Conservation (phyloP, 495 filamentous ascomycete species). For the Hyaloscypha variabilis region DNA sequence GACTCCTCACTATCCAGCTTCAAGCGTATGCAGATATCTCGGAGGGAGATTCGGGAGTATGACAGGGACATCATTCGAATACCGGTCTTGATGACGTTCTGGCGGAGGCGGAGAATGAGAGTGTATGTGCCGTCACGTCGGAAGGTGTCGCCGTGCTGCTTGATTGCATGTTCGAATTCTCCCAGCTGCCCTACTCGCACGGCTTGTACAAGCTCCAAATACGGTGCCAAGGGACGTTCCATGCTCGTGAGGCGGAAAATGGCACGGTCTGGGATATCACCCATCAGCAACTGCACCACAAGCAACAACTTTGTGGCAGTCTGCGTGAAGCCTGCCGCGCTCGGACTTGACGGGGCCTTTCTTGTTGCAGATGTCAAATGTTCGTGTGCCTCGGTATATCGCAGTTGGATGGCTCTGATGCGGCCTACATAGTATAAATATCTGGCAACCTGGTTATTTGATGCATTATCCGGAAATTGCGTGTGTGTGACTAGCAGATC, state of each 20-base stretch:
- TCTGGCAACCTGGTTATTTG: slow-evolving; percentile 96
- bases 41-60: slow-evolving; percentile 95
- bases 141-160: slow-evolving; percentile 80
- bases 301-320: slow-evolving; percentile 91
- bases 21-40: slow-evolving; percentile 95
- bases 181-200: slow-evolving; percentile 94
- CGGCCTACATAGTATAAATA: slow-evolving; percentile 96
- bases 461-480: slow-evolving; percentile 87
- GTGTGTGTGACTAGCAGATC: slow-evolving; percentile 95
- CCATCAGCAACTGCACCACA: slow-evolving; percentile 97
- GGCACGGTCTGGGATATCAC: slow-evolving; percentile 93
- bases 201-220: slow-evolving; percentile 89
- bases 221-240: slow-evolving; percentile 85
- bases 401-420: slow-evolving; percentile 92
- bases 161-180: slow-evolving; percentile 83
- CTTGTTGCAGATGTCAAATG: slow-evolving; percentile 89
- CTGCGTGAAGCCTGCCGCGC: slow-evolving; percentile 91
- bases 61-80: slow-evolving; percentile 98
- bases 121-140: slow-evolving; percentile 94
- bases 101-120: slow-evolving; percentile 87
- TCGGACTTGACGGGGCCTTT: slow-evolving; percentile 87
- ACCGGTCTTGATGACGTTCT: slow-evolving; percentile 99
- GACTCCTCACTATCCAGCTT: slow-evolving; percentile 93
- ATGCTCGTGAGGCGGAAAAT: slow-evolving; percentile 87
- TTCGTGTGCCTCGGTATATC: slow-evolving; percentile 96